A percentile compares a stretch with the other conserved stretches of the same genome.
phyloP scores from a whole-genome alignment of 352 stramenopile genomes.

The Phytopythium vexans region DNA sequence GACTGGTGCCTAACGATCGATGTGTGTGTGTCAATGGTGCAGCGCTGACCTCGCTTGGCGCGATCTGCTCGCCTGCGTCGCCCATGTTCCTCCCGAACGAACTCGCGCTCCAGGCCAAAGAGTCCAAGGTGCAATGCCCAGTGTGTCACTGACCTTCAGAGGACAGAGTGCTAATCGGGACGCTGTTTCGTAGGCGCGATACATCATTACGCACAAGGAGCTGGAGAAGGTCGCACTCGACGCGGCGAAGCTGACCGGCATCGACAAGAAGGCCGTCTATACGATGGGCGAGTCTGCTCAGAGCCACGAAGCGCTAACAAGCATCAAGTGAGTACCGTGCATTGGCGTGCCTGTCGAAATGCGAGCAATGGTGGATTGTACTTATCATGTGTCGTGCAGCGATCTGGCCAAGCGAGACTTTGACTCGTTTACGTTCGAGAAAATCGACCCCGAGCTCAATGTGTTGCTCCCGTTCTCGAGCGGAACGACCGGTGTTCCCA shows the following conservation, averaged over 20 bases:
- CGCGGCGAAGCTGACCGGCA: conserved; percentile 22
- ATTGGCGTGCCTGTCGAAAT: neutral
- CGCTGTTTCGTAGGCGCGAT: conserved; percentile 24
- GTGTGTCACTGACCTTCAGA: neutral
- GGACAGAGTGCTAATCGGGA: neutral
- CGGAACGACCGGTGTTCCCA: conserved; percentile 92
- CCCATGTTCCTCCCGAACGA: conserved; percentile 51
- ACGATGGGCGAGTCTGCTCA: conserved; percentile 32
- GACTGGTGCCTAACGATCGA: neutral
- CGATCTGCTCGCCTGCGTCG: conserved; percentile 53
- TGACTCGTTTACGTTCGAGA: conserved; percentile 33
- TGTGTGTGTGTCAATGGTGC: neutral
- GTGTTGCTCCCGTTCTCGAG: conserved; percentile 90
- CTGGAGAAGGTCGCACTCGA: conserved; percentile 44
- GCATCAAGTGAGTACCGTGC: conserved; percentile 36
- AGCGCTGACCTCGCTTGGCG: conserved; percentile 49
- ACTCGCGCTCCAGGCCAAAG: conserved; percentile 39
- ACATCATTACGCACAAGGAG: conserved; percentile 53
- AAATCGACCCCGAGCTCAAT: conserved; percentile 49
- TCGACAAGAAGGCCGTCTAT: conserved; percentile 40
- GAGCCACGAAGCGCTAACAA: conserved; percentile 29
- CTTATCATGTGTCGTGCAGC: conserved; percentile 20
- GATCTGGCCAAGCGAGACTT: conserved; percentile 35
- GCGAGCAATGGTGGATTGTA: conserved; percentile 30
- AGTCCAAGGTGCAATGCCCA: conserved; percentile 18